Percentiles rank a stretch among this genome's conserved stretches.
phyloP scores from a whole-genome alignment of 495 filamentous ascomycete species.

The Neurospora cerealis region DNA sequence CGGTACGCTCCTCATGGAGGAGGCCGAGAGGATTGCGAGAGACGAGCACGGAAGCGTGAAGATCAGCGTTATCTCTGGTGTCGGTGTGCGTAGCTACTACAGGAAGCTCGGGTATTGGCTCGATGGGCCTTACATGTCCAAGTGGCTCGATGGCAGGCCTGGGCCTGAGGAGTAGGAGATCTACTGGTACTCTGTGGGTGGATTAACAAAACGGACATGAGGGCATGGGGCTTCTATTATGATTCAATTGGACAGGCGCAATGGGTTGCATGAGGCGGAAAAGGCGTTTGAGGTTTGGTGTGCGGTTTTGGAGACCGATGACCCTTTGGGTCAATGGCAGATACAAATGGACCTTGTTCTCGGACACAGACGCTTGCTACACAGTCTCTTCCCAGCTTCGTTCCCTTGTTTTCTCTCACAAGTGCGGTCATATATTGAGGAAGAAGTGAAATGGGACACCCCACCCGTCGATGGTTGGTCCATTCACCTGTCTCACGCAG shows the following conservation, averaged over 20 bases:
- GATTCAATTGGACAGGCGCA: neutral
- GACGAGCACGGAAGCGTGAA: constrained; percentile 89
- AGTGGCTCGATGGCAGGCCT: constrained; percentile 43
- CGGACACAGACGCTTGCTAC: neutral
- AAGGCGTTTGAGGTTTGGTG: neutral
- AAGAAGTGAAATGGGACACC: neutral
- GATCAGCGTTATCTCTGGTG: constrained; percentile 91
- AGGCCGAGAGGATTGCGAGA: constrained; percentile 88
- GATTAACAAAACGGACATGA: neutral
- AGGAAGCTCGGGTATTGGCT: constrained; percentile 82
- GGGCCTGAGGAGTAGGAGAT: constrained; percentile 13
- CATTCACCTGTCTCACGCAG: too few species aligned
- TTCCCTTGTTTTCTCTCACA: neutral
- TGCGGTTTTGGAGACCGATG: neutral
- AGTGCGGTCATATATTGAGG: neutral
- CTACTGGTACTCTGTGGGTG: neutral
- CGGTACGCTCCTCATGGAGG: constrained; percentile 93
- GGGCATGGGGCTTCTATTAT: neutral
- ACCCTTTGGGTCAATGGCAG: neutral
- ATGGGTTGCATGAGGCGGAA: neutral
- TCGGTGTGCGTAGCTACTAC: constrained; percentile 92
- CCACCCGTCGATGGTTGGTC: too few species aligned
- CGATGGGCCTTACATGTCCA: constrained; percentile 87
- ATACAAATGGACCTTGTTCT: neutral
- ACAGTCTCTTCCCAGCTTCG: neutral